Conservation (phyloP, 768 basidiomycete species). For the Auricularia sp. region DNA sequence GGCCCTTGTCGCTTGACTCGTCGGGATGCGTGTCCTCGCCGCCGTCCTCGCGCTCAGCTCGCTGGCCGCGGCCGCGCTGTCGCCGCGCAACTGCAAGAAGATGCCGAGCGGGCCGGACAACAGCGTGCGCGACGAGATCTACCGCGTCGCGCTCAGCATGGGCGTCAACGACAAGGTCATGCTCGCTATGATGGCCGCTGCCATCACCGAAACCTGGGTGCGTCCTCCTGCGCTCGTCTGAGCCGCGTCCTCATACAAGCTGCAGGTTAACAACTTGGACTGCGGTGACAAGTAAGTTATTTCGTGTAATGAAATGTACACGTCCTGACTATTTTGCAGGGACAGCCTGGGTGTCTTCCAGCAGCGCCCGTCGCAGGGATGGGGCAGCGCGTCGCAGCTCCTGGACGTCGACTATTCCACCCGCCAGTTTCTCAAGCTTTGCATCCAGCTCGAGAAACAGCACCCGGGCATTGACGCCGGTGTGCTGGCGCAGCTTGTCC, state of each 20-base stretch:
- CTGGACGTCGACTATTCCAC: not conserved
- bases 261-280: not conserved
- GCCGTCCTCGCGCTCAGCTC: not conserved
- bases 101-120: not conserved
- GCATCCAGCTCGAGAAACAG: not conserved
- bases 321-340: not conserved
- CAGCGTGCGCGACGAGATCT: not conserved
- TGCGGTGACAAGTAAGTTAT: not conserved
- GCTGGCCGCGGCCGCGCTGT: not conserved
- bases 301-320: not conserved
- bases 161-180: not conserved
- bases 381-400: not conserved
- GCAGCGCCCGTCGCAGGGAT: not conserved
- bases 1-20: no score
- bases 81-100: not conserved
- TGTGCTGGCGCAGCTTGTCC: not conserved
- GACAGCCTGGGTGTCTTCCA: not conserved
- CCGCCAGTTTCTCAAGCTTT: not conserved
- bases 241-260: not conserved
- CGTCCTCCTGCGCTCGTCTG: not conserved
- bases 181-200: not conserved
- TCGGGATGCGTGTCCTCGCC: not conserved
- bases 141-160: not conserved
- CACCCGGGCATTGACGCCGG: no score
- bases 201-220: not conserved